Conservation (phyloP, 805 yeast species). For the Candida alai region DNA sequence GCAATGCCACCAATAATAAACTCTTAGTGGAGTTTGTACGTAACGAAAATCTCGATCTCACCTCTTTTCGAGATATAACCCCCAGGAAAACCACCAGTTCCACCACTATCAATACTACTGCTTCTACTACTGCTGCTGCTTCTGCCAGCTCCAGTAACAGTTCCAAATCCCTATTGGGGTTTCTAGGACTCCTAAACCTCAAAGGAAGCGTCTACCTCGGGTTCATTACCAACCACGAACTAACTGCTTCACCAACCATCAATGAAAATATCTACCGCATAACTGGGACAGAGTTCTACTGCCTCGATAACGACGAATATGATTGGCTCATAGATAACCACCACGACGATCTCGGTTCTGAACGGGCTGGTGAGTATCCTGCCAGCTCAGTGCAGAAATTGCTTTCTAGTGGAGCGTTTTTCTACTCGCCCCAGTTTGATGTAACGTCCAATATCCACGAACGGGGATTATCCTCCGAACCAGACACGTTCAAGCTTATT, state of each 20-base stretch:
- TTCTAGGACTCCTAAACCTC: conserved; percentile 56
- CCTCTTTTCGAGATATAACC: conserved; percentile 42
- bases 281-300: conserved; percentile 60
- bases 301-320: conserved; percentile 54
- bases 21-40: conserved; percentile 53
- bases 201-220: conserved; percentile 55
- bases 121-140: no score
- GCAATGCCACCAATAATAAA: conserved; percentile 16
- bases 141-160: no score
- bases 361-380: conserved; percentile 33
- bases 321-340: conserved; percentile 30
- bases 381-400: conserved; percentile 43
- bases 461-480: conserved; percentile 27
- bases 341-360: conserved; percentile 24
- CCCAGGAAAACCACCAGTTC: conserved; percentile 15
- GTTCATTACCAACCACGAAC: conserved; percentile 50
- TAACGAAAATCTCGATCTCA: conserved; percentile 33
- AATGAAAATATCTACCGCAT: conserved; percentile 52
- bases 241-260: conserved; percentile 58
- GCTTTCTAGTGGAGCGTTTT: conserved; percentile 45
- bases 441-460: conserved; percentile 43
- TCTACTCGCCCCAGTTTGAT: conserved; percentile 46
- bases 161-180: conserved; percentile 42
- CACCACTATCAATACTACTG: no score
- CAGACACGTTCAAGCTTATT: conserved; percentile 18